These are phyloP conservation scores for Microcyclospora tardicrescens DNA, from an alignment of 2,329 filamentous ascomycete genomes.

Conservation along the genomic window DNA sequence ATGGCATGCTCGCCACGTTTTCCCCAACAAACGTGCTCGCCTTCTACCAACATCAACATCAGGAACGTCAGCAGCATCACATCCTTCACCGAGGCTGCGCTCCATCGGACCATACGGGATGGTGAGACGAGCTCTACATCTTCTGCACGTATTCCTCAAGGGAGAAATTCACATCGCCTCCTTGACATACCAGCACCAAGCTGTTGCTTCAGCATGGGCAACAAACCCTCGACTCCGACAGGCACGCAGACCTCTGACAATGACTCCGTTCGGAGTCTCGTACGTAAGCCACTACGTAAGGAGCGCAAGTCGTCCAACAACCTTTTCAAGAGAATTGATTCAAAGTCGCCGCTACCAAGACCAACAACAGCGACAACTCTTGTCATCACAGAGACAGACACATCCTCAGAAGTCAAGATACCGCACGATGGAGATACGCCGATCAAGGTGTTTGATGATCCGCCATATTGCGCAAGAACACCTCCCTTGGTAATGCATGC, in stretches of 20 bases:
- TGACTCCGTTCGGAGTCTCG: slow-evolving; percentile 12
- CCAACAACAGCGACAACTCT: slow-evolving; percentile 8
- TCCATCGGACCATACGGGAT: slow-evolving; percentile 15
- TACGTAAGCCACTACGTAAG: slow-evolving; percentile 11
- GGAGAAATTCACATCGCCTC: not conserved
- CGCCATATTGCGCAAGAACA: slow-evolving; percentile 8
- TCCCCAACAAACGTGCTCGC: slow-evolving; percentile 7
- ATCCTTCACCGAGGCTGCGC: slow-evolving; percentile 8
- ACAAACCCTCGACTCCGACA: slow-evolving; percentile 14
- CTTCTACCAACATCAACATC: slow-evolving; percentile 12
- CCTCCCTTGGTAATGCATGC: slow-evolving; percentile 6
- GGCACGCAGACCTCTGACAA: slow-evolving; percentile 11
- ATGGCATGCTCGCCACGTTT: slow-evolving; percentile 15
- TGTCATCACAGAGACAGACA: slow-evolving; percentile 8
- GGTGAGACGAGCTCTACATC: slow-evolving; percentile 5
- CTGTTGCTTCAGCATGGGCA: slow-evolving; percentile 15
- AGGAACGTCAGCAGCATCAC: slow-evolving; percentile 16
- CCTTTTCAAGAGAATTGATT: slow-evolving; percentile 19
- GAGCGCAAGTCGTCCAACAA: slow-evolving; percentile 20
- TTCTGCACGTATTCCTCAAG: not conserved
- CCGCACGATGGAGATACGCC: slow-evolving; percentile 7
- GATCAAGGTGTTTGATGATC: slow-evolving; percentile 10
- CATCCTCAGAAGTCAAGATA: slow-evolving; percentile 1
- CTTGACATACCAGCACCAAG: slow-evolving; percentile 1
- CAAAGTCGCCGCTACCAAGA: slow-evolving; percentile 7